Evolutionary conservation across 2,329 filamentous ascomycete species (phyloP), one percentile per base, ranked within the genome.

Genomic region (Ophiocordyceps camponoti-saundersi): DNA sequence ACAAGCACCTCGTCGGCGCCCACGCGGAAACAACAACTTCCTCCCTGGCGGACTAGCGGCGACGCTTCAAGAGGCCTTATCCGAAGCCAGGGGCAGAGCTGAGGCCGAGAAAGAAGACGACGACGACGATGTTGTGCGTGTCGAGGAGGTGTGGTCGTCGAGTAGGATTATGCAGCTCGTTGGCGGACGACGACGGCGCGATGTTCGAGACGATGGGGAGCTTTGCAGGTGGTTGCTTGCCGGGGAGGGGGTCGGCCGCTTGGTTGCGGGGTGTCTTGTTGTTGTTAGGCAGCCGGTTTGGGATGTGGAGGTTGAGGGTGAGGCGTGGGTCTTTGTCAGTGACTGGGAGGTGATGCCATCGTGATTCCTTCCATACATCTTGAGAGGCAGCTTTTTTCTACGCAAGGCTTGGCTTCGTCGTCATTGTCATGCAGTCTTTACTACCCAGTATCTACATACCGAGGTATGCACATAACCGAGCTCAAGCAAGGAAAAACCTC

Each of bases 51-150:
- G 66, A 0, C 53, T 68, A 21, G 65, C 66, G 1, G 60, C 64
- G 2, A 58, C 59, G 42, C 54, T 68, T 7, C 66, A 68, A 49
- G 59, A 60, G 15, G 65, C 64, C 62, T 55, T 68, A 11, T 65
- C 66, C 0, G 63, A 67, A 21, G 57, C 67, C 22, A 65, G 61
- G 49, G 60, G 60, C 12, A 60, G 58, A 59, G 53, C 54, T 39
- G 53, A 54, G 36, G 44, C 44, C 6, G 49, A 52, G 13, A 18
- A 22, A 15, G 20, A 48, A 47, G 12, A 44, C 48, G 7, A 47
- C 48, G 18, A 30, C 48, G 6, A 48, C 1, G 48, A 58, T 34
- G 55, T 50, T 12, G 51, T 67, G 16, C 48, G 40, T 3, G 53
- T 67, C 7, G 56, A 60, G 10, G 57, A 61, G 42, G 46, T 64